phyloP scores from a whole-genome alignment of 495 filamentous ascomycete species.

The Acidiella bohemica region DNA sequence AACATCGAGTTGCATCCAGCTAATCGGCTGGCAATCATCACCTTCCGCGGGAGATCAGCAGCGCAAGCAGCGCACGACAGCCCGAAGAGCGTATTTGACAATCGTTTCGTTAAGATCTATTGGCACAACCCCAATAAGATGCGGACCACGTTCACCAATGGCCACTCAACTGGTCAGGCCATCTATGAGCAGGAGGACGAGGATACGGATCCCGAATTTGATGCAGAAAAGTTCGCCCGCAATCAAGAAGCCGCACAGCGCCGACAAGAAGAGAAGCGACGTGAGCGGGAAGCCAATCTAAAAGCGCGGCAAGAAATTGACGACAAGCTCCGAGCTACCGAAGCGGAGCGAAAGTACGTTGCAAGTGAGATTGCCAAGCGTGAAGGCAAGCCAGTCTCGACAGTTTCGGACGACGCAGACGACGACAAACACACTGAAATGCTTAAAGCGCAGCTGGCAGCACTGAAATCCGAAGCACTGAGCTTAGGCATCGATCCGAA shows the following conservation, averaged over 20 bases:
- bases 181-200: background rate
- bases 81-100: slow-evolving; percentile 91
- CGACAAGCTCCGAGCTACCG: slow-evolving; percentile 56
- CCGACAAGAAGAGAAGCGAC: slow-evolving; percentile 59
- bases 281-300: slow-evolving; percentile 61
- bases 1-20: slow-evolving; percentile 63
- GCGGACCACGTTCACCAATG: slow-evolving; percentile 29
- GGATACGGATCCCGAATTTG: slow-evolving; percentile 43
- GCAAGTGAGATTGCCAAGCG: slow-evolving; percentile 47
- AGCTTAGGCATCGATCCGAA: slow-evolving; percentile 59
- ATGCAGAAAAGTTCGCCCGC: slow-evolving; percentile 62
- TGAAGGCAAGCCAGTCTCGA: slow-evolving; percentile 17
- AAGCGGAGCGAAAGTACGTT: slow-evolving; percentile 61
- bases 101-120: slow-evolving; percentile 94
- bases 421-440: slow-evolving; percentile 43
- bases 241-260: slow-evolving; percentile 72
- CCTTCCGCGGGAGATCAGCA: slow-evolving; percentile 55
- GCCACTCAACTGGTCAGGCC: too few species aligned
- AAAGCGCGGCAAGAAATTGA: slow-evolving; percentile 59
- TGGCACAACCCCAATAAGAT: slow-evolving; percentile 61
- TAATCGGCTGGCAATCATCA: slow-evolving; percentile 69
- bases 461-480: slow-evolving; percentile 73
- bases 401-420: slow-evolving; percentile 24
- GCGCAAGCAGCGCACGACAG: slow-evolving; percentile 78
- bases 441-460: slow-evolving; percentile 66